Conservation (phyloP, 176 grass and related monocot species). For the Stipa capillata region DNA sequence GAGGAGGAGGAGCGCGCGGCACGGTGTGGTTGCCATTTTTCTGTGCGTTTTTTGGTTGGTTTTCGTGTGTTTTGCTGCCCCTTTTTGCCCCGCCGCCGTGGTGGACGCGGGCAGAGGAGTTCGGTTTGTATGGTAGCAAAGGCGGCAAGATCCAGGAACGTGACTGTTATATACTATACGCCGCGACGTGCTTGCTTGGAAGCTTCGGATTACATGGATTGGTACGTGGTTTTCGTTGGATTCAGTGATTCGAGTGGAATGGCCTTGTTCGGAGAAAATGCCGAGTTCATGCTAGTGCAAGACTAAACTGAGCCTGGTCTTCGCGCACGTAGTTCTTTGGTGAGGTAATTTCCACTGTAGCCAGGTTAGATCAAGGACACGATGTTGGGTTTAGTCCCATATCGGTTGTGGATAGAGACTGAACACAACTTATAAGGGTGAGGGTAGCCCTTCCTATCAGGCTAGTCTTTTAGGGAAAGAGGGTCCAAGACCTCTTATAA, state of each 20-base stretch:
- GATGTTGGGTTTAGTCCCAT: too few relatives aligned
- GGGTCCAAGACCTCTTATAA: too few relatives aligned
- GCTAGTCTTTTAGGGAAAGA: too few relatives aligned
- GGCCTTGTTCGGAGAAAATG: too few relatives aligned
- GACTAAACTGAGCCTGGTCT: too few relatives aligned
- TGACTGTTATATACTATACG: not conserved
- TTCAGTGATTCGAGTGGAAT: not conserved
- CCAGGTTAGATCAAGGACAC: not conserved
- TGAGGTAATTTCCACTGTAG: not conserved
- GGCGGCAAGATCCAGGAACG: not conserved
- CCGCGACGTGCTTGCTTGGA: not conserved
- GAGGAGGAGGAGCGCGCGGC: constrained; percentile 14
- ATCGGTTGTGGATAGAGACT: too few relatives aligned
- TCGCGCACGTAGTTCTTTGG: not conserved
- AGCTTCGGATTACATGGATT: not conserved
- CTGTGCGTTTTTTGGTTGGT: not conserved
- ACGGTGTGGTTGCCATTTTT: constrained; percentile 18
- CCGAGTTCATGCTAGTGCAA: too few relatives aligned
- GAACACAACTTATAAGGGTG: too few relatives aligned
- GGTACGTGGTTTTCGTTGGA: not conserved
- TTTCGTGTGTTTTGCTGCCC: not conserved
- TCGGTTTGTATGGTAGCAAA: not conserved
- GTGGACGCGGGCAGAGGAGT: not conserved
- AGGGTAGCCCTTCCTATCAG: too few relatives aligned
- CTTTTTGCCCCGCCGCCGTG: not conserved